A percentile compares a stretch with the other conserved stretches of the same genome.
phyloP scores from a whole-genome alignment of 306 rosid genomes.

The Cucumis sativus region Cucumber_9930_V3 NC_026657.2:39687501-39688000 shows the following conservation, averaged over 20 bases:
- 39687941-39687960: constrained; percentile 35
- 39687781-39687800: constrained; percentile 21
- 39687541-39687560: constrained; percentile 97
- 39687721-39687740: constrained; percentile 36
- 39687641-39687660: constrained; percentile 37
- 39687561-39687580: constrained; percentile 98
- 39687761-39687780: constrained; percentile 35
- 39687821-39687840: constrained; percentile 47
- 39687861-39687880: constrained; percentile 25
- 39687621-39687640: constrained; percentile 46
- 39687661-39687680: constrained; percentile 47
- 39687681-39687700: constrained; percentile 36
- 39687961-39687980: constrained; percentile 32
- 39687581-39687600: constrained; percentile 83
- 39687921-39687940: constrained; percentile 40
- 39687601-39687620: constrained; percentile 52
- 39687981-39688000: constrained; percentile 36
- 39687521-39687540: constrained; percentile 45
- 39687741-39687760: constrained; percentile 20
- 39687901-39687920: constrained; percentile 39
- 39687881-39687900: constrained; percentile 58
- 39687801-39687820: background rate
- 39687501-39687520: constrained; percentile 36
- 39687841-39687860: constrained; percentile 32
- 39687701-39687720: constrained; percentile 41